Conservation (phyloP, 768 basidiomycete species). For the Phlebiopsis gigantea region DNA sequence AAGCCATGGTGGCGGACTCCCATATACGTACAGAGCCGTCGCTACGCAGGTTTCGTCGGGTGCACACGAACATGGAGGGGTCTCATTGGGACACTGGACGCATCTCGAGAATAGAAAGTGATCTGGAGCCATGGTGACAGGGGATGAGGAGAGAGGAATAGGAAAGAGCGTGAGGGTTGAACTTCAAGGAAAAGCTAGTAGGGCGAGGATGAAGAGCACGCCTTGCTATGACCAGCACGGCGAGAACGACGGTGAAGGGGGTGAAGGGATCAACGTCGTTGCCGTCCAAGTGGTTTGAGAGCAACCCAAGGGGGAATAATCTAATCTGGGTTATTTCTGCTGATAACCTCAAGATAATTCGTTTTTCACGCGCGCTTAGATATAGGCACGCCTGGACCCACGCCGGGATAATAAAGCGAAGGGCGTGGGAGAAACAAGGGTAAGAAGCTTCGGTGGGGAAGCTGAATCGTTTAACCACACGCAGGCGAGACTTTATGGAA, state of each 20-base stretch:
- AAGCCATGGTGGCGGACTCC: not conserved
- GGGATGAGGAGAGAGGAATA: slow-evolving; percentile 5
- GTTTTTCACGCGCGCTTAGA: not conserved
- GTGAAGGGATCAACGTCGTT: slow-evolving; percentile 11
- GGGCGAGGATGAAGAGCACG: slow-evolving; percentile 11
- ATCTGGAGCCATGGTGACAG: slow-evolving; percentile 20
- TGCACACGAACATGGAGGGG: slow-evolving; percentile 50
- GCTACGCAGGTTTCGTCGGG: slow-evolving; percentile 53
- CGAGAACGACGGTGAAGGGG: slow-evolving; percentile 20
- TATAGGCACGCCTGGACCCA: not conserved
- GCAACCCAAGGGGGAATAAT: slow-evolving; percentile 1
- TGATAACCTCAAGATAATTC: not conserved
- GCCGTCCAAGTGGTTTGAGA: slow-evolving; percentile 5
- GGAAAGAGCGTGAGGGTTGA: slow-evolving; percentile 23
- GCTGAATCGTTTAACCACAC: not conserved
- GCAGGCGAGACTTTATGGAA: no score
- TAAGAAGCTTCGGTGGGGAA: not conserved
- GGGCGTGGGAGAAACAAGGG: not conserved
- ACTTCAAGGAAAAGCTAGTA: slow-evolving; percentile 1
- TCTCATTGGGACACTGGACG: slow-evolving; percentile 40
- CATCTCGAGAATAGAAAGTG: slow-evolving; percentile 29
- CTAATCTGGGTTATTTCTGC: slow-evolving; percentile 2
- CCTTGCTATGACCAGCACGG: slow-evolving; percentile 28
- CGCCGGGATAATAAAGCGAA: not conserved
- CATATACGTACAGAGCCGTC: slow-evolving; percentile 47